Conservation (phyloP, 495 filamentous ascomycete species). For the Evernia prunastri region DNA sequence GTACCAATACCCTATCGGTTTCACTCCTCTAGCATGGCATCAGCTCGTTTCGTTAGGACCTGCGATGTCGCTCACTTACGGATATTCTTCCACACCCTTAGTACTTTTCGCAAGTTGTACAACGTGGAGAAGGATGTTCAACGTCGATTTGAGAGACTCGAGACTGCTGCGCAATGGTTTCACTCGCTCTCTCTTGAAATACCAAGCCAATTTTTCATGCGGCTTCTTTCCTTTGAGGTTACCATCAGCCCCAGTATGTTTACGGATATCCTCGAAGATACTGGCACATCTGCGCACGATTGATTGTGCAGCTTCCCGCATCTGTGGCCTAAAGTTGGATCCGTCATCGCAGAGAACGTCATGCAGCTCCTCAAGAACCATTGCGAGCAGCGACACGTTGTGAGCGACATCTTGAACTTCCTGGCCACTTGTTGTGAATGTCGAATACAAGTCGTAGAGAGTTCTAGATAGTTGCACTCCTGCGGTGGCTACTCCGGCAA, state of each 20-base stretch:
- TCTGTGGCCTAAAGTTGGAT: neutral
- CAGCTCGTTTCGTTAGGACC: neutral
- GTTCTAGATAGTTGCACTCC: neutral
- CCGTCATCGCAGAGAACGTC: neutral
- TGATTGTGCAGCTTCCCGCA: neutral
- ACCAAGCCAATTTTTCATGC: neutral
- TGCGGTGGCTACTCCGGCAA: neutral
- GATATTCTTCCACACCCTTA: neutral
- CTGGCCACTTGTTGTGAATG: neutral
- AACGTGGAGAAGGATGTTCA: neutral
- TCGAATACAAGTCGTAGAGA: neutral
- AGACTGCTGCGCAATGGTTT: conserved; percentile 1
- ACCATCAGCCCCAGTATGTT: neutral
- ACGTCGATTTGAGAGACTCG: conserved; percentile 1
- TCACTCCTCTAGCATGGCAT: neutral
- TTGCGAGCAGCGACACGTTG: conserved; percentile 1
- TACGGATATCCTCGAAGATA: conserved; percentile 4
- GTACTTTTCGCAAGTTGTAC: neutral
- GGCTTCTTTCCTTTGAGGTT: neutral
- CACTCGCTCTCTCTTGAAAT: conserved; percentile 3
- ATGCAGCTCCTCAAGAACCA: conserved; percentile 10
- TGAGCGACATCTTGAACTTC: conserved; percentile 9
- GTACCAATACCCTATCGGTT: neutral
- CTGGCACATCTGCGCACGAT: neutral
- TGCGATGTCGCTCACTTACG: neutral